Conservation (phyloP, 148 eudicot genomes). For the Gaultheria prostrata region DNA sequence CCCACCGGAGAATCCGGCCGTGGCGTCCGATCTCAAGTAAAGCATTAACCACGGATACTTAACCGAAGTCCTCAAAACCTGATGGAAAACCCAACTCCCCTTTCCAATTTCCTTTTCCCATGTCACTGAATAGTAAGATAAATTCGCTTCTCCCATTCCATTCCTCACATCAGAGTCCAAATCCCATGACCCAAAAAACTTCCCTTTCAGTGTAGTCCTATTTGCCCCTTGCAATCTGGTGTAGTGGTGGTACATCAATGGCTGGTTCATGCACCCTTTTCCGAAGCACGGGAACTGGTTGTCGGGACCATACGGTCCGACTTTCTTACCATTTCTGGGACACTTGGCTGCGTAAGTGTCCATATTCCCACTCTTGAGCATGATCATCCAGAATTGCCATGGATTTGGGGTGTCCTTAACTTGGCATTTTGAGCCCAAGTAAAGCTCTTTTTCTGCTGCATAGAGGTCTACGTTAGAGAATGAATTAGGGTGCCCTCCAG, state of each 20-base stretch:
- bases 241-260: slow-evolving; percentile 38
- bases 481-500: slow-evolving; percentile 18
- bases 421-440: slow-evolving; percentile 40
- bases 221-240: slow-evolving; percentile 27
- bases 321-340: slow-evolving; percentile 34
- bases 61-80: slow-evolving; percentile 37
- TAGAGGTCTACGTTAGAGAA: slow-evolving; percentile 30
- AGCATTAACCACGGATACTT: slow-evolving; percentile 53
- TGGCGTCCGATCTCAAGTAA: slow-evolving; percentile 49
- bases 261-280: slow-evolving; percentile 46
- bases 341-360: slow-evolving; percentile 39
- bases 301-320: slow-evolving; percentile 32
- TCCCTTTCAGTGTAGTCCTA: slow-evolving; percentile 21
- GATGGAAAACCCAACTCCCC: slow-evolving; percentile 52
- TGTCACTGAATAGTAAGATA: slow-evolving; percentile 35
- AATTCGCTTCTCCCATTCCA: background rate
- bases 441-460: slow-evolving; percentile 41
- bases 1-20: slow-evolving; percentile 49
- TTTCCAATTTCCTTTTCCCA: slow-evolving; percentile 47
- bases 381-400: slow-evolving; percentile 66
- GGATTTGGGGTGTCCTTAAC: slow-evolving; percentile 40
- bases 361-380: slow-evolving; percentile 51
- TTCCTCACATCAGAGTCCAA: slow-evolving; percentile 21
- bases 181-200: slow-evolving; percentile 50
- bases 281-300: slow-evolving; percentile 39